Evolutionary conservation across 2,329 filamentous ascomycete genomes (phyloP).

Genomic region (Teratosphaeria destructans): DNA sequence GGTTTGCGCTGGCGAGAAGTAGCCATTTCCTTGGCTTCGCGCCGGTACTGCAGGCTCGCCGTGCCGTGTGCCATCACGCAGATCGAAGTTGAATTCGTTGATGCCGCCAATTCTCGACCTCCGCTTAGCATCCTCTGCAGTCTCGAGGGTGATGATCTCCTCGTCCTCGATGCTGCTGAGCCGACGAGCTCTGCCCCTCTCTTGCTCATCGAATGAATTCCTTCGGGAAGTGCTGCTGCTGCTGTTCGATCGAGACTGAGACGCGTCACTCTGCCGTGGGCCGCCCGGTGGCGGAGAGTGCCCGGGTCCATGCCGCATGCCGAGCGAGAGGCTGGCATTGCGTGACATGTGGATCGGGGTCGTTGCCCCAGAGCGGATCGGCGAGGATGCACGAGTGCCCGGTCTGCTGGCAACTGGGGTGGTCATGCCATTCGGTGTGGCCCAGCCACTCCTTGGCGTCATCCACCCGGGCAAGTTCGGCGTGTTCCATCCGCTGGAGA

Average conservation of each 20-base stretch:
- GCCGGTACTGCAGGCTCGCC: slow-evolving; percentile 7
- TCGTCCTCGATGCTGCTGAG: slow-evolving; percentile 22
- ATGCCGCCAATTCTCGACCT: slow-evolving; percentile 15
- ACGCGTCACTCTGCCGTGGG: slow-evolving; percentile 1
- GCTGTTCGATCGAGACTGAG: background rate
- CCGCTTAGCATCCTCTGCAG: slow-evolving; percentile 23
- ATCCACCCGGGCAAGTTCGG: slow-evolving; percentile 26
- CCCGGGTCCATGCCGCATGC: slow-evolving; percentile 22
- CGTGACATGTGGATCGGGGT: slow-evolving; percentile 13
- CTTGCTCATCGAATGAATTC: slow-evolving; percentile 17
- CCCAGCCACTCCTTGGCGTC: slow-evolving; percentile 33
- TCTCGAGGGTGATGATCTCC: slow-evolving; percentile 21
- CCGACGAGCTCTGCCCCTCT: slow-evolving; percentile 7
- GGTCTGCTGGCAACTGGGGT: slow-evolving; percentile 22
- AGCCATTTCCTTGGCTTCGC: slow-evolving; percentile 9
- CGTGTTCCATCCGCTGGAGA: slow-evolving; percentile 25
- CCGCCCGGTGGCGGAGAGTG: slow-evolving; percentile 14
- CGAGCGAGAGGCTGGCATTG: slow-evolving; percentile 17
- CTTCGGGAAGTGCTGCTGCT: slow-evolving; percentile 10
- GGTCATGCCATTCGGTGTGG: slow-evolving; percentile 30
- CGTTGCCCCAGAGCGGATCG: slow-evolving; percentile 18
- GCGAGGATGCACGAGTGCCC: slow-evolving; percentile 23
- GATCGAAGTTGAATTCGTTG: slow-evolving; percentile 17
- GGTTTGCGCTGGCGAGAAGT: slow-evolving; percentile 11
- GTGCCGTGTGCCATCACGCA: slow-evolving; percentile 18